Evolutionary conservation across 2,329 filamentous ascomycete species (phyloP), one percentile per base, ranked within the genome.

Genomic region (Tolypocladium cylindrosporum): DNA sequence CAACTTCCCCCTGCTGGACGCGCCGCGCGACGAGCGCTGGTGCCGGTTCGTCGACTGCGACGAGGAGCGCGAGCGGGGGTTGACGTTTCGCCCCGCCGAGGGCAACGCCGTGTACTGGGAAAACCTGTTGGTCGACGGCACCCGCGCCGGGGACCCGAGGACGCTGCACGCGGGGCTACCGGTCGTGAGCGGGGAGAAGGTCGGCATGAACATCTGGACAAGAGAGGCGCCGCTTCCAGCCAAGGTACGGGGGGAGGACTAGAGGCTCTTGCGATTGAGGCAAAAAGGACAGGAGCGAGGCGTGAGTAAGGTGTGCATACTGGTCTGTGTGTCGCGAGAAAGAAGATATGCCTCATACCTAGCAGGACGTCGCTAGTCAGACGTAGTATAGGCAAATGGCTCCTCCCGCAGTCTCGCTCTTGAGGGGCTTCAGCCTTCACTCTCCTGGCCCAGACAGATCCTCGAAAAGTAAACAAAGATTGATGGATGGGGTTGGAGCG

Each of bases 151-250:
- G 1, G 76, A 79, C 57, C 66, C 72, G 59, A 69, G 74, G 43
- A 77, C 73, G 39, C 60, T 79, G 60, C 78, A 80, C 64, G 77
- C 77, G 0, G 77, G 77, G 1, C 58, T 79, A 60, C 75, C 77
- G 1, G 75, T 80, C 3, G 73, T 72, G 7, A 69, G 66, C 39
- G 78, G 78, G 8, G 70, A 71, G 43, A 80, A 80, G 67, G 72
- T 79, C 57, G 78, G 77, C 13, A 77, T 80, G 76, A 80, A 80
- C 58, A 79, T 80, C 41, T 80, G 77, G 77, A 80, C 77, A 42
- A 68, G 77, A 45, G 71, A 79, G 65, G 73, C 69, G 39, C 67
- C 69, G 1, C 59, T 78, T 36, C 66, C 69, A 21, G 67, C 69
- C 31, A 69, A 70, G 2, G 65, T 59, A 16, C 31, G 57, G 21